phyloP scores from a whole-genome alignment of 2,329 filamentous ascomycete genomes.

The Apiospora rasikravindrae region DNA sequence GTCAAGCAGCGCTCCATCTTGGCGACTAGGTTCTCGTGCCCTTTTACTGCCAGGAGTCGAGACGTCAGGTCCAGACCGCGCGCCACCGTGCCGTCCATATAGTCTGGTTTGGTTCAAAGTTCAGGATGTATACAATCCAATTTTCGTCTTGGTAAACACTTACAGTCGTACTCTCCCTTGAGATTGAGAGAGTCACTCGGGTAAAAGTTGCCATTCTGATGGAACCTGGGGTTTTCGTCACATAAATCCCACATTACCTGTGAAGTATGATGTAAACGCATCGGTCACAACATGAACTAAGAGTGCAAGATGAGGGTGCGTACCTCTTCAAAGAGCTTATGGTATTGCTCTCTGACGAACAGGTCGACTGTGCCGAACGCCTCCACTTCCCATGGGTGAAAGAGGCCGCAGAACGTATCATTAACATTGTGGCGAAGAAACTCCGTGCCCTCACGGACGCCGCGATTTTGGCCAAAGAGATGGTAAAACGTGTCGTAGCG shows the following conservation, averaged over 20 bases:
- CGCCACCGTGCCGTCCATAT: not conserved
- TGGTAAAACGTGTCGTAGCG: conserved; percentile 29
- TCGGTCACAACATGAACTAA: not conserved
- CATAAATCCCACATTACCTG: conserved; percentile 26
- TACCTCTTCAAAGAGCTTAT: not conserved
- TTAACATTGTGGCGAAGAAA: conserved; percentile 23
- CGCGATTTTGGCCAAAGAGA: conserved; percentile 25
- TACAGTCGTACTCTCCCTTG: conserved; percentile 7
- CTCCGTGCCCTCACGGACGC: conserved; percentile 7
- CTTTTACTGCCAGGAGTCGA: not conserved
- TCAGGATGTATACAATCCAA: not conserved
- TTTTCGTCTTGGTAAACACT: not conserved
- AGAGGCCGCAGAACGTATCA: conserved; percentile 23
- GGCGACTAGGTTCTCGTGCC: not conserved
- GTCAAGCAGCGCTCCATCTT: conserved; percentile 17
- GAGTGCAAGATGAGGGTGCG: not conserved
- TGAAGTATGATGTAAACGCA: not conserved
- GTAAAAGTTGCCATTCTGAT: not conserved
- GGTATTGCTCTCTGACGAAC: conserved; percentile 26
- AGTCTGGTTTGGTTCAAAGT: not conserved
- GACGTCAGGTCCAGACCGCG: not conserved
- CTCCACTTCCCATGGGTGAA: conserved; percentile 30
- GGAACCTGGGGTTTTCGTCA: not conserved
- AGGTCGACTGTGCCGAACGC: conserved; percentile 26
- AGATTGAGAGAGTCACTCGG: not conserved